Base-by-base conservation (phyloP, 495 filamentous ascomycete genomes). In the Talaromyces stipitatus region DNA sequence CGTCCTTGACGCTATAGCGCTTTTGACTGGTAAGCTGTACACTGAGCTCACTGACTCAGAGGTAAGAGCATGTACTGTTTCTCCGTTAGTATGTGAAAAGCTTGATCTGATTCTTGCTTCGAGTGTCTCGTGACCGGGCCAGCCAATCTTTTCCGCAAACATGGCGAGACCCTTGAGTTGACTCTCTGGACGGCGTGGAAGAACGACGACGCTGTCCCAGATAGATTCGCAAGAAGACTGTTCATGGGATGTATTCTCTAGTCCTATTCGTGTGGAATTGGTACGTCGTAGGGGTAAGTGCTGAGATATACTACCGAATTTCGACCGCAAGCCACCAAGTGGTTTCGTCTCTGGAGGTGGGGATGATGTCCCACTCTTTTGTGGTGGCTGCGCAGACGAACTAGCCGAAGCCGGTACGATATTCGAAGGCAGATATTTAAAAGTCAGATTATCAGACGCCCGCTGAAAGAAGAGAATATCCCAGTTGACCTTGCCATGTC, bases 401-500 rank as follows among this genome's bases (percentile, higher is more conserved):
- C 66, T 72, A 63, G 43, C 59, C n/a, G n/a, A n/a, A 27, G 36
- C 64, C 61, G 14, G 56, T 57, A 26, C 48, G 3, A 20, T 48
- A 7, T 2, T 3, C 22, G 55, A 54, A 33, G 56, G 63, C 47
- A 59, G 63, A n/a, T 68, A 72, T 41, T 59, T 65, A 32, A 72
- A 65, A 16, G 68, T 62, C 22, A 95, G 84, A 65, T 88, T 90
- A 60, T 92, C 86, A 12, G 92, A 75, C 74, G 90, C 91, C 2
- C 82, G 75, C 14, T 87, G 81, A 29, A 87, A 89, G 29, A 90
- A 77, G 16, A 91, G 71, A 28, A 95, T 67, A 60, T 91, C 89
- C 90, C 90, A 95, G 61, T 86, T 83, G 12, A 91, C 82, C 58
- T 88, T 88, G 14, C 74, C 72, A 27, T 81, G 86, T 20, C 84